Base-by-base conservation (phyloP, 1,284 basidiomycete species). In the Boletus semigastroideus region DNA sequence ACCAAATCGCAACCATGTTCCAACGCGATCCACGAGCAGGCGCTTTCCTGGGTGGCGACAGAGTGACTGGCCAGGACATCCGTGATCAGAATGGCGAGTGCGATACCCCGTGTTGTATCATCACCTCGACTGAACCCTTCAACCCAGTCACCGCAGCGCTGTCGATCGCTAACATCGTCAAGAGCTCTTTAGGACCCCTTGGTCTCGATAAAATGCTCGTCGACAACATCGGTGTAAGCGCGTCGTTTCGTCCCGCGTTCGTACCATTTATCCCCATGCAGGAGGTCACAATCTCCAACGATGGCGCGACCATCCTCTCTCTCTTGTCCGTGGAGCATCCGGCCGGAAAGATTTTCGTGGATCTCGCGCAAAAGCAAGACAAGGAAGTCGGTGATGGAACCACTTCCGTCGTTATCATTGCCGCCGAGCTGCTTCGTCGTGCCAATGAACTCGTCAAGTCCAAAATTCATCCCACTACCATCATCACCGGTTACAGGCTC, bases 241-340 rank as follows among this genome's bases (percentile, higher is more conserved):
- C 25, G 1, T 34, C 28, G 11, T 51, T 31, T 31, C 3, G n/a
- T 36, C 27, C 13, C 16, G 9, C 36, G 25, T 28, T 30, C 42
- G 22, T 34, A 40, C 48, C 50, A 46, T 43, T 51, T 53, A 64
- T 49, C 30, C 20, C 39, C 47, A 17, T 43, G 7, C 57, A 94
- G 90, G 97, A 99, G 80, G 95, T 99, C 41, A 99, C 96, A 37
- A 99, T 99, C 71, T 98, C 96, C 52, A 99, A 99, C 74, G 97
- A 99, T 75, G 97, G 97, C 46, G 97, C 97, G 22, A 99, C 97
- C 30, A 99, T 99, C 62, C 84, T 99, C 40, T 88, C 92, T 33
- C 80, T 99, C 20, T 78, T 98, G 42, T 87, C 93, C 40, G 94
- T 98, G 42, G 87, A 95, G 61, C 94, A 98, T 68, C 94, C 96